Evolutionary conservation across 805 yeast genomes (phyloP).

Genomic region (Ogataea saltuana): DNA sequence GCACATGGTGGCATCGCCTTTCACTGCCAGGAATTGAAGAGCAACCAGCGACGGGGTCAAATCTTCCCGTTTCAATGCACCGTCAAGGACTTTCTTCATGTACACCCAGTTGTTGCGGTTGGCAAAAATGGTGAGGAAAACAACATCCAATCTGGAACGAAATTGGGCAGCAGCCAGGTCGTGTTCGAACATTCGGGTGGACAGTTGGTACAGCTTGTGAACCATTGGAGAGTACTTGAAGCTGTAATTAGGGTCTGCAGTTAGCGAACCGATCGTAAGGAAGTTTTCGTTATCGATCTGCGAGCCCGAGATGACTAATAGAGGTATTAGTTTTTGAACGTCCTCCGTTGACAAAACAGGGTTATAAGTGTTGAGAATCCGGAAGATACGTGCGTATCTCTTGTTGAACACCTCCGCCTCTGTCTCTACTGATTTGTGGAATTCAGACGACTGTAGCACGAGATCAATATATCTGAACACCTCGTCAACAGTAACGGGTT

Average conservation of each 20-base stretch:
- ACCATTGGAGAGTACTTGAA: constrained; percentile 19
- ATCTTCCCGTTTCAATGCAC: constrained; percentile 19
- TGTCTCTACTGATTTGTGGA: constrained; percentile 17
- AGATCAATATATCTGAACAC: constrained; percentile 24
- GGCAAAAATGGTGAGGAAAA: constrained; percentile 19
- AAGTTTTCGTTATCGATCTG: constrained; percentile 29
- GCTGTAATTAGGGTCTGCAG: neutral
- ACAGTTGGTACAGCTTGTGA: constrained; percentile 17
- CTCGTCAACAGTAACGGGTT: constrained; percentile 24
- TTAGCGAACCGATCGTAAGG: constrained; percentile 14
- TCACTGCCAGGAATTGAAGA: constrained; percentile 10
- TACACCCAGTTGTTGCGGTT: constrained; percentile 23
- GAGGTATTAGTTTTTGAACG: constrained; percentile 27
- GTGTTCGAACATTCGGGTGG: constrained; percentile 12
- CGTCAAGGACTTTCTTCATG: constrained; percentile 15
- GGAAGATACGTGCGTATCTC: constrained; percentile 23
- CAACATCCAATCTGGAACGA: constrained; percentile 16
- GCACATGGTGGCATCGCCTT: constrained; percentile 12
- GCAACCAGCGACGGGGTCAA: constrained; percentile 14
- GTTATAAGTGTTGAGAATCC: constrained; percentile 22
- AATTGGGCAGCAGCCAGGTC: constrained; percentile 9
- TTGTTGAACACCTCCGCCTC: constrained; percentile 22
- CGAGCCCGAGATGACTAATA: constrained; percentile 30
- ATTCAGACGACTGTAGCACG: constrained; percentile 32
- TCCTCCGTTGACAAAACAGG: constrained; percentile 23